Base-by-base conservation (phyloP, 2,329 filamentous ascomycete genomes). In the Diaporthe batatas region DNA sequence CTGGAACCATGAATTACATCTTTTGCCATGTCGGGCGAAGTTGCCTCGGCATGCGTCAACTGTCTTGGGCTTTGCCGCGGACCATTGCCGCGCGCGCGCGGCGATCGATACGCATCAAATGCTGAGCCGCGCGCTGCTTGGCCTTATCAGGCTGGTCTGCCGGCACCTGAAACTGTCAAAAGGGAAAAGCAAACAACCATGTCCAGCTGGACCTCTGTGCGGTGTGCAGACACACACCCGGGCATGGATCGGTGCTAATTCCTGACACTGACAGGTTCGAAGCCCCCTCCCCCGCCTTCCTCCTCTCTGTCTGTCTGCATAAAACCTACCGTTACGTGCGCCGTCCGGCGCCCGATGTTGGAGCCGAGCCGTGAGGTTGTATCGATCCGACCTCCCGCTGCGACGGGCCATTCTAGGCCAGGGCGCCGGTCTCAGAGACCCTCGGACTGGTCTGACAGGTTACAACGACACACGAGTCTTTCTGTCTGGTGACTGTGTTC, bases 341-440 rank as follows among this genome's bases (percentile, higher is more conserved):
- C 39, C 14, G 39, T 42, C 3, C 10, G 47, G 23, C 47, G n/a
- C n/a, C 29, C 29, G 14, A 18, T 18, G 5, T 51, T 23, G 4
- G 29, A 65, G 62, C 44, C 39, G 29, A 14, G 29, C 7, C 6
- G 14, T 47, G 3, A 51, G 42, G 62, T 65, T 32, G 62, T 65
- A 65, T 65, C 62, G 62, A 36, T 65, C 62, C 62, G 44, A 65
- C 62, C 16, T 8, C 32, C 59, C 29, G n/a, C 18, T 39, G 29
- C 4, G 44, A 29, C 29, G 29, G 29, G 2, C 29, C 2, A 29
- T 29, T 29, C 5, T 29, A 29, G 29, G 10, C 47, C 25, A n/a
- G 3, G 10, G 29, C 21, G 29, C 59, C 59, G 21, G 44, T 49
- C 18, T 6, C 18, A 23, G 11, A 14, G 25, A 14, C n/a, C 58